These are phyloP conservation scores for Colletotrichum falcatum DNA, from an alignment of 2,329 filamentous ascomycete genomes.

Conservation along the genomic window DNA sequence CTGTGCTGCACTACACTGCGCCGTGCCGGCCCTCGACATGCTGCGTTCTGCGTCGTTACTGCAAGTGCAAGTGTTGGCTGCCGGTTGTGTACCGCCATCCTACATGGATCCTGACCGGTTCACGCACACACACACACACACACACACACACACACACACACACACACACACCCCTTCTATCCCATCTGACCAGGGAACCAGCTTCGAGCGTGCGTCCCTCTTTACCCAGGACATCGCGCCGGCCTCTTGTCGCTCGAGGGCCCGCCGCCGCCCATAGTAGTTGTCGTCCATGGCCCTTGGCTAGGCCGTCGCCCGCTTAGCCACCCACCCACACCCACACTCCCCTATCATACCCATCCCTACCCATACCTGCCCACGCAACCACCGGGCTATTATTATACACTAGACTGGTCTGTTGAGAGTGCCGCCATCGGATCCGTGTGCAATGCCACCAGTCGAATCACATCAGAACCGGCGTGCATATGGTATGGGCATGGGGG, in stretches of 20 bases:
- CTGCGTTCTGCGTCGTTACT: slow-evolving; percentile 28
- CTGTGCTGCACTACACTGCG: slow-evolving; percentile 13
- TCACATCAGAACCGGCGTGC: slow-evolving; percentile 40
- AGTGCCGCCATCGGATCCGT: slow-evolving; percentile 31
- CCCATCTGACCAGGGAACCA: slow-evolving; percentile 26
- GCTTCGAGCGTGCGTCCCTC: slow-evolving; percentile 4
- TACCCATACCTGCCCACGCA: slow-evolving; percentile 21
- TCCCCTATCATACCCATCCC: neutral
- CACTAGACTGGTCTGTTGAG: slow-evolving; percentile 23
- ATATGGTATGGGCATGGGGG: slow-evolving; percentile 35
- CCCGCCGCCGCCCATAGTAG: neutral
- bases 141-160: too few species aligned
- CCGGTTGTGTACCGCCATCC: slow-evolving; percentile 32
- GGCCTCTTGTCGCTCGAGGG: slow-evolving; percentile 9
- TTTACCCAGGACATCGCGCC: slow-evolving; percentile 19
- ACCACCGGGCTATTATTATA: slow-evolving; percentile 38
- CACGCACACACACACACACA: too few species aligned
- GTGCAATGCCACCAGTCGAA: slow-evolving; percentile 36
- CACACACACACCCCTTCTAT: slow-evolving; percentile 6
- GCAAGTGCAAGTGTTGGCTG: slow-evolving; percentile 35
- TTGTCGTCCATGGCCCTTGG: slow-evolving; percentile 13
- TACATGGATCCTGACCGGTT: slow-evolving; percentile 26
- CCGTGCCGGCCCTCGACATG: slow-evolving; percentile 31
- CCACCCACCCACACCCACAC: slow-evolving; percentile 18
- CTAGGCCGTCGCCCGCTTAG: slow-evolving; percentile 27